These are phyloP conservation scores for Amanita jacksonii DNA, from an alignment of 768 basidiomycete species.

Conservation along the genomic window DNA sequence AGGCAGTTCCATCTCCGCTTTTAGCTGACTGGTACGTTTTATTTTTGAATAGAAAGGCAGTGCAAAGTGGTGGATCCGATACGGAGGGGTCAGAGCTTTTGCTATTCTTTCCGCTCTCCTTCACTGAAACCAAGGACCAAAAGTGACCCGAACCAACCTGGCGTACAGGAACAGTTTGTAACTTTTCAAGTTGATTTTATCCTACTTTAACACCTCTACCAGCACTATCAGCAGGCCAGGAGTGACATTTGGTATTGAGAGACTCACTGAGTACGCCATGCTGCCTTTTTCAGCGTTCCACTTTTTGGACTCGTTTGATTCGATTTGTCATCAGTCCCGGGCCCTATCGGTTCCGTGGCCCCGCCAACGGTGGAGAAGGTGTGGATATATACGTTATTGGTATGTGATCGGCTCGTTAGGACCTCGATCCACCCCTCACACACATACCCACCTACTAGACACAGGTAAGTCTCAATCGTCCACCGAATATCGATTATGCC, in stretches of 20 bases:
- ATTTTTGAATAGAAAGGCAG: no score
- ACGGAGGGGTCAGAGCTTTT: no score
- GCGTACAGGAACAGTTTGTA: no score
- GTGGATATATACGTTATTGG: slow-evolving; percentile 1
- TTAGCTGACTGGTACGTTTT: no score
- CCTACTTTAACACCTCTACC: not conserved
- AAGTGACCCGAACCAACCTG: no score
- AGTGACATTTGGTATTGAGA: not conserved
- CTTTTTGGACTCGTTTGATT: not conserved
- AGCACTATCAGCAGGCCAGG: not conserved
- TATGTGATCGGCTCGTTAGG: not conserved
- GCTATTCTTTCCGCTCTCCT: no score
- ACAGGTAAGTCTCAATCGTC: not conserved
- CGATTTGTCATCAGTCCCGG: not conserved
- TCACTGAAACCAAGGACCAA: no score
- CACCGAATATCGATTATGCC: not conserved
- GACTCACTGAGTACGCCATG: not conserved
- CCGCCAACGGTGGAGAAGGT: slow-evolving; percentile 1
- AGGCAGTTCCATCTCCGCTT: no score
- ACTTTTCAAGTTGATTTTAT: not conserved
- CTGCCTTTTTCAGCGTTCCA: not conserved
- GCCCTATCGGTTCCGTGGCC: not conserved
- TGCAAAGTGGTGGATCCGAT: no score
- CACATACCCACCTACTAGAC: not conserved
- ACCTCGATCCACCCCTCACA: not conserved